Evolutionary conservation across 2,329 filamentous ascomycete genomes (phyloP).

Genomic region (Tympanopsis confertula): DNA sequence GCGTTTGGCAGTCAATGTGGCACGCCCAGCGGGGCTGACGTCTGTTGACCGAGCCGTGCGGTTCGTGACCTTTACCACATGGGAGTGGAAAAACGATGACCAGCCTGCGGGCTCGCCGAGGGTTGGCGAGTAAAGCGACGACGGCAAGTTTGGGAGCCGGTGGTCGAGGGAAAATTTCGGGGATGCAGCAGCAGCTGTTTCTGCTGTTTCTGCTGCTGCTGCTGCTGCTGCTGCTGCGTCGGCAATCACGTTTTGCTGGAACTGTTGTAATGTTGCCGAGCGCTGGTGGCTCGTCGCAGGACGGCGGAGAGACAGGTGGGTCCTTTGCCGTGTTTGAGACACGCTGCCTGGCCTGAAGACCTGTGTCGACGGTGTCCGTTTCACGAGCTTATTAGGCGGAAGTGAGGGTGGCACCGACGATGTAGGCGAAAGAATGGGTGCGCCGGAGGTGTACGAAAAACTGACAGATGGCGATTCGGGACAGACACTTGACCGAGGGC

Average conservation of each 20-base stretch:
- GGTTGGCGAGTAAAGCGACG: constrained; percentile 4
- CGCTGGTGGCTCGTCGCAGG: constrained; percentile 73
- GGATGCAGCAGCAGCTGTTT: constrained; percentile 17
- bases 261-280: constrained; percentile 56
- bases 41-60: constrained; percentile 7
- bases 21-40: background rate
- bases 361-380: constrained; percentile 51
- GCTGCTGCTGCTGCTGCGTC: constrained; percentile 11
- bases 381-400: constrained; percentile 67
- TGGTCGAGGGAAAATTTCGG: constrained; percentile 16
- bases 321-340: constrained; percentile 36
- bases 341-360: constrained; percentile 27
- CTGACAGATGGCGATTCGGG: constrained; percentile 55
- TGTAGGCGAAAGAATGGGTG: constrained; percentile 43
- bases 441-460: constrained; percentile 55
- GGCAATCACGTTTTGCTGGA: constrained; percentile 13
- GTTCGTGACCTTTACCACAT: constrained; percentile 14
- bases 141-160: constrained; percentile 5
- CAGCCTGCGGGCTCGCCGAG: constrained; percentile 20
- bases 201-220: too few relatives aligned
- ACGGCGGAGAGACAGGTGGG: constrained; percentile 55
- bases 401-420: constrained; percentile 28
- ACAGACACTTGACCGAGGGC: constrained; percentile 50
- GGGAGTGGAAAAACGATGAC: constrained; percentile 46
- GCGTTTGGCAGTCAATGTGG: background rate